Evolutionary conservation across 208 protist genomes (phyloP).

Genomic region (Trypanosomatidae sp.): DNA sequence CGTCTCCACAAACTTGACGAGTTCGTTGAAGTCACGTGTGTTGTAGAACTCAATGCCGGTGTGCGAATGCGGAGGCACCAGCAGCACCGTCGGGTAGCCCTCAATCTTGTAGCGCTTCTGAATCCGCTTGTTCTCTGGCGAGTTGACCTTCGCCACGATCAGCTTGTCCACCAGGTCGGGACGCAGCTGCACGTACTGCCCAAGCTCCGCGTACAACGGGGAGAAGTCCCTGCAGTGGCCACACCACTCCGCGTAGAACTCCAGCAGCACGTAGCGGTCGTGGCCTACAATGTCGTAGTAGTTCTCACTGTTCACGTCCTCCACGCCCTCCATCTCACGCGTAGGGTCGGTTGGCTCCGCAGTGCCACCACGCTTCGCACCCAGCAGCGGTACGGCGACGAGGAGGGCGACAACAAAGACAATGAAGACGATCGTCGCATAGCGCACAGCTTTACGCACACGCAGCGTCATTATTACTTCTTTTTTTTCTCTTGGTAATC

Average conservation of each 20-base stretch:
- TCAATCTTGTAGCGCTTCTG: conserved; percentile 22
- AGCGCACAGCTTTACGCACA: too few species aligned
- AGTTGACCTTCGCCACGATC: conserved; percentile 46
- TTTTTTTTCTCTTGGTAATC: too few species aligned
- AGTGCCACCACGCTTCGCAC: not conserved
- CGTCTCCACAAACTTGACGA: conserved; percentile 31
- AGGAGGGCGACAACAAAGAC: conserved; percentile 1
- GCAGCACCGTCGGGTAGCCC: conserved; percentile 46
- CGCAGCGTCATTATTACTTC: too few species aligned
- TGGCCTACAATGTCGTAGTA: conserved; percentile 46
- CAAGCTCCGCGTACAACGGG: conserved; percentile 25
- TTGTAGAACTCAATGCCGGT: conserved; percentile 30
- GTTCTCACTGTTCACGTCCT: conserved; percentile 34
- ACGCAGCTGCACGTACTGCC: conserved; percentile 13
- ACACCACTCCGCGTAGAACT: conserved; percentile 91
- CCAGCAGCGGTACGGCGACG: not conserved
- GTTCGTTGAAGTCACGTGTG: conserved; percentile 19
- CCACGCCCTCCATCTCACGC: conserved; percentile 26
- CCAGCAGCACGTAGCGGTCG: conserved; percentile 46
- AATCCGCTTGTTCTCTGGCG: conserved; percentile 11
- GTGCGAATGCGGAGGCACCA: conserved; percentile 38
- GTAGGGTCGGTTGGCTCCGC: conserved; percentile 6
- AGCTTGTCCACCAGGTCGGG: conserved; percentile 24
- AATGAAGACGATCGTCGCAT: conserved; percentile 6
- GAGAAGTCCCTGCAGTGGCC: conserved; percentile 45